These are phyloP conservation scores for Cochlearia excelsa DNA, from an alignment of 345 rosid species.

Conservation along the genomic window DNA sequence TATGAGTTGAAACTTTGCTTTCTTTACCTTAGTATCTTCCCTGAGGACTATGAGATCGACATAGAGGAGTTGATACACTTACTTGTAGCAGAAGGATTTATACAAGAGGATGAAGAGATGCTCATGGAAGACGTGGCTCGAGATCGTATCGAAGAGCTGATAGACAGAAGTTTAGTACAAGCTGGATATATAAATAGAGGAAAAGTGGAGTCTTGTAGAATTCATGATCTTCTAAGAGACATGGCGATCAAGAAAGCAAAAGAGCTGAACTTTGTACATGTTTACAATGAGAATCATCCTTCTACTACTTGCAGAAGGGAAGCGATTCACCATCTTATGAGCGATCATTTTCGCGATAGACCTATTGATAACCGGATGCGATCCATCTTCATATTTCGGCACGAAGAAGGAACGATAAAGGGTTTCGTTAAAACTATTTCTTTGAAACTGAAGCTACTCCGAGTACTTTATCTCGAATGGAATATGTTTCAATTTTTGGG, in stretches of 20 bases:
- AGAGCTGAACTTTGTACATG: conserved; percentile 10
- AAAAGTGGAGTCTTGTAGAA: conserved; percentile 3
- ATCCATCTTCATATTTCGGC: conserved; percentile 11
- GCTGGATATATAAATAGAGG: background rate
- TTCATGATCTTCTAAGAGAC: conserved; percentile 26
- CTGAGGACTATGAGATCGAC: too few species aligned
- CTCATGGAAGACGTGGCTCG: conserved; percentile 24
- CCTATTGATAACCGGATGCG: conserved; percentile 12
- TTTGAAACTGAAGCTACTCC: conserved; percentile 17
- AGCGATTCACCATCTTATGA: too few species aligned
- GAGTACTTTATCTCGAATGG: conserved; percentile 15
- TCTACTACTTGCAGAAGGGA: conserved; percentile 20
- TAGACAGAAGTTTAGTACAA: conserved; percentile 19
- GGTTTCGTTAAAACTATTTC: background rate
- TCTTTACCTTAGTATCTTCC: too few species aligned
- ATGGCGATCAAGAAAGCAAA: conserved; percentile 17
- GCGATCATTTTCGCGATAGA: background rate
- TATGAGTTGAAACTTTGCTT: too few species aligned
- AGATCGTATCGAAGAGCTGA: conserved; percentile 6
- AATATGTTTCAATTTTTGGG: background rate
- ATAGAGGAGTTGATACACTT: too few species aligned
- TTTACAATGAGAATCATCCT: background rate
- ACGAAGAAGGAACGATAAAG: background rate
- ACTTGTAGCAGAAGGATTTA: too few species aligned
- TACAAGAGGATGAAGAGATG: too few species aligned